Conservation (phyloP, 495 filamentous ascomycete genomes). For the Podospora tetraspora region DNA sequence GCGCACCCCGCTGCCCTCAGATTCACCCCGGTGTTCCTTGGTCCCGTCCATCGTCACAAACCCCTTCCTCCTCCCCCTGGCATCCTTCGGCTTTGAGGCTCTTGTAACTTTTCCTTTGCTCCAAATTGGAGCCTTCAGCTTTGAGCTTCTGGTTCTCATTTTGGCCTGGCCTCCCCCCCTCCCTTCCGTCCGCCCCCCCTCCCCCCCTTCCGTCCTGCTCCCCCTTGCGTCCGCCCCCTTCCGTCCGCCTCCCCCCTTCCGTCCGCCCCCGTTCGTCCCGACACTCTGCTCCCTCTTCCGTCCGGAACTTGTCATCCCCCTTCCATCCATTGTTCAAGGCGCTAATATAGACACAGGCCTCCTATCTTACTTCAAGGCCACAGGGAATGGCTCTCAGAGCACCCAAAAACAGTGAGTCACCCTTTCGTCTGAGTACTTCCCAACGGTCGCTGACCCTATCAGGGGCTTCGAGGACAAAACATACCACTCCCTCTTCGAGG, state of each 20-base stretch:
- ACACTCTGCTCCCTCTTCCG: neutral
- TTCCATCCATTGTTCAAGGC: neutral
- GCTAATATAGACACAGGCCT: constrained; percentile 50
- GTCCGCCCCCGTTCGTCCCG: neutral
- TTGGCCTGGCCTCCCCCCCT: no score
- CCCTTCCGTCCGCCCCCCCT: no score
- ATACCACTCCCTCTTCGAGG: constrained; percentile 77
- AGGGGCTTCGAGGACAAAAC: constrained; percentile 57
- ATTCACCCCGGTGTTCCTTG: neutral
- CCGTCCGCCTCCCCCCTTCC: neutral
- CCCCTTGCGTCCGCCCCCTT: no score
- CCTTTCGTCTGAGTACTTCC: constrained; percentile 15
- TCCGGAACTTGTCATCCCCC: neutral
- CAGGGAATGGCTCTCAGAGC: constrained; percentile 19
- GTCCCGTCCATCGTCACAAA: neutral
- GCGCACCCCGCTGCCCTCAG: no score
- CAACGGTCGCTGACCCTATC: constrained; percentile 8
- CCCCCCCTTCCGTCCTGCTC: no score
- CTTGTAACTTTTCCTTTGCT: neutral
- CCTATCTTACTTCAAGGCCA: constrained; percentile 22
- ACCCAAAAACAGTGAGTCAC: constrained; percentile 13
- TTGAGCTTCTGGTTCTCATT: no score
- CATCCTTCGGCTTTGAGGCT: neutral
- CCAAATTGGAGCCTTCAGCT: no score
- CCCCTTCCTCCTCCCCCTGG: neutral